phyloP scores from a whole-genome alignment of 2,329 filamentous ascomycete genomes.

The Penicillium sp. region DNA sequence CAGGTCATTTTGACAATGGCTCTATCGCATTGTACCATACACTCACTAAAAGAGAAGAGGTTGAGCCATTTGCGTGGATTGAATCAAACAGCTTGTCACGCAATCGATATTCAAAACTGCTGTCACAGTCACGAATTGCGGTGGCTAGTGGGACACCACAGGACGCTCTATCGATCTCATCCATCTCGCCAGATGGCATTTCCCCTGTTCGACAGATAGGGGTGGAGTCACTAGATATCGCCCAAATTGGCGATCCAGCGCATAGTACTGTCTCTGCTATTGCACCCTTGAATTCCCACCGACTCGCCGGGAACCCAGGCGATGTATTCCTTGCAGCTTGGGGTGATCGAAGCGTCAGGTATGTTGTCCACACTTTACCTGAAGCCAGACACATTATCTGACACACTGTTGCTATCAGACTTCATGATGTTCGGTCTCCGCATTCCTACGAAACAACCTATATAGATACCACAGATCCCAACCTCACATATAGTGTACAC shows the following conservation, averaged over 20 bases:
- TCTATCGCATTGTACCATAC: constrained; percentile 47
- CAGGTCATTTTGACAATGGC: constrained; percentile 48
- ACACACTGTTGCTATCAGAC: constrained; percentile 29
- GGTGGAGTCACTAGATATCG: constrained; percentile 34
- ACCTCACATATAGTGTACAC: constrained; percentile 55
- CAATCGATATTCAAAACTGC: constrained; percentile 50
- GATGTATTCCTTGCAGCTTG: constrained; percentile 57
- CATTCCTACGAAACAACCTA: constrained; percentile 47
- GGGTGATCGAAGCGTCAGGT: constrained; percentile 52
- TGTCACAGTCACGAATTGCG: constrained; percentile 49
- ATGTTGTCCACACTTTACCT: constrained; percentile 1
- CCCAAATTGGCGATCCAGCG: constrained; percentile 20
- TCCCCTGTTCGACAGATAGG: constrained; percentile 32
- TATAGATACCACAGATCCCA: constrained; percentile 53
- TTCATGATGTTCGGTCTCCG: constrained; percentile 57
- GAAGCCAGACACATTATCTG: background rate
- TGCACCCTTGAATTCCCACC: constrained; percentile 30
- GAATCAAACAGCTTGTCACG: constrained; percentile 21
- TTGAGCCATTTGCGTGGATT: constrained; percentile 36
- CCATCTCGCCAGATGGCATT: constrained; percentile 46
- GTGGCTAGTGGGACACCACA: constrained; percentile 45
- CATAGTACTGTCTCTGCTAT: constrained; percentile 33
- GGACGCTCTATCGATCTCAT: constrained; percentile 48
- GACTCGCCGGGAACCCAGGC: constrained; percentile 31
- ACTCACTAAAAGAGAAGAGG: constrained; percentile 26